Evolutionary conservation across 192 early-diverging fungal genomes (phyloP).

Genomic region (Dispira parvispora): DNA sequence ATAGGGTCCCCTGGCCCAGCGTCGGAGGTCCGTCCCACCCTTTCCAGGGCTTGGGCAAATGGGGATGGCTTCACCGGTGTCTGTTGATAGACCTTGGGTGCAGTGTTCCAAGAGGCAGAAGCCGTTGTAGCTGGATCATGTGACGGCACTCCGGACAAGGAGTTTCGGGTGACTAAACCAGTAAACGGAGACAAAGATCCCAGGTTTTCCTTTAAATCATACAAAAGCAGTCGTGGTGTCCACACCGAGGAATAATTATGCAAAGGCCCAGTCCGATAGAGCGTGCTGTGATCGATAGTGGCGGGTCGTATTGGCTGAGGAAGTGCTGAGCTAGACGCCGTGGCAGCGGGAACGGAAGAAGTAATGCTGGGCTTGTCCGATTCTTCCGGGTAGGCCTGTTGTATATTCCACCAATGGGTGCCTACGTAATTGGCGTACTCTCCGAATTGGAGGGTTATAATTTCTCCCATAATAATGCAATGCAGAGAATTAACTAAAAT

Average conservation of each 20-base stretch:
- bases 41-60: neutral
- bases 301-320: constrained; percentile 11
- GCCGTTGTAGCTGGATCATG: constrained; percentile 13
- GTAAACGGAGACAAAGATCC: constrained; percentile 9
- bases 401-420: constrained; percentile 86
- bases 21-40: neutral
- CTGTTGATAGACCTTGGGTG: neutral
- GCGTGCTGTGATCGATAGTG: constrained; percentile 35
- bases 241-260: constrained; percentile 32
- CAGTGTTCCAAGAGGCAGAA: too few relatives aligned
- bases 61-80: constrained; percentile 13
- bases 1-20: neutral
- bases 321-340: constrained; percentile 6
- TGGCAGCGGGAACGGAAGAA: too few relatives aligned
- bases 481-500: too few relatives aligned
- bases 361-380: neutral
- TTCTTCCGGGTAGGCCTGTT: constrained; percentile 25
- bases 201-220: constrained; percentile 56
- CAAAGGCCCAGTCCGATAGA: constrained; percentile 35
- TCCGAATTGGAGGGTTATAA: constrained; percentile 88
- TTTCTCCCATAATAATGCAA: constrained; percentile 84
- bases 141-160: constrained; percentile 17
- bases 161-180: too few relatives aligned
- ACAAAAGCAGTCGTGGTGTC: constrained; percentile 62
- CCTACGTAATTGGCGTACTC: constrained; percentile 73